Base-by-base conservation (phyloP, 78 protist species). In the Dictyostelium discoideum region DNA sequence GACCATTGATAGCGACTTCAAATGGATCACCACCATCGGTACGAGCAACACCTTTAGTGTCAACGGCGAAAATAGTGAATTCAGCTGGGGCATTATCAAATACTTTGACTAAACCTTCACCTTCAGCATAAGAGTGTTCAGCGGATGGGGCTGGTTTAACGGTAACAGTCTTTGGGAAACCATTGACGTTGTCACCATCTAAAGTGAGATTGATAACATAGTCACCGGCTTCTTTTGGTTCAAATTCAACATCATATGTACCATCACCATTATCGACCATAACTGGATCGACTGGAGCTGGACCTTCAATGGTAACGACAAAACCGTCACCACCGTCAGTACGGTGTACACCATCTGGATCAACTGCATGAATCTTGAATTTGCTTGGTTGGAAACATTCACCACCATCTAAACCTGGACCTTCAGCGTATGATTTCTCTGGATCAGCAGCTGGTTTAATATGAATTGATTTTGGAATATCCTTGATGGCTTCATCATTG, bases 191-290 rank as follows among this genome's bases (percentile, higher is more conserved):
- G 48, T 92, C 93, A 73, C 93, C 97, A 87, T 93, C 92, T 40
- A 96, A 46, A 32, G 86, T 92, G 10, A 96, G 67, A 73, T 80
- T 65, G 85, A 96, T 94, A 3, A 74, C 85, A 90, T 93, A 92
- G 3, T 84, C 93, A n/a, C 96, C 96, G 63, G 80, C 65, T 74
- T 44, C 97, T 60, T 54, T 77, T 46, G 97, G 93, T 22, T 81
- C 84, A 42, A 93, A 96, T 44, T 85, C 93, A n/a, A 87, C 97
- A 54, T 80, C 89, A 83, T 96, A 92, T 26, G 97, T 96, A 67
- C 97, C 97, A 73, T 96, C 97, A 57, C 96, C 96, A 42, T 96
- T 96, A 54, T 96, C 97, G 24, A 96, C 95, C 69, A 93, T 26
- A 40, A 40, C 50, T 65, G 87, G 93, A 4, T 93, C 97, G 24